phyloP scores from a whole-genome alignment of 495 filamentous ascomycete genomes.

The Staphylotrichum longicolle region DNA sequence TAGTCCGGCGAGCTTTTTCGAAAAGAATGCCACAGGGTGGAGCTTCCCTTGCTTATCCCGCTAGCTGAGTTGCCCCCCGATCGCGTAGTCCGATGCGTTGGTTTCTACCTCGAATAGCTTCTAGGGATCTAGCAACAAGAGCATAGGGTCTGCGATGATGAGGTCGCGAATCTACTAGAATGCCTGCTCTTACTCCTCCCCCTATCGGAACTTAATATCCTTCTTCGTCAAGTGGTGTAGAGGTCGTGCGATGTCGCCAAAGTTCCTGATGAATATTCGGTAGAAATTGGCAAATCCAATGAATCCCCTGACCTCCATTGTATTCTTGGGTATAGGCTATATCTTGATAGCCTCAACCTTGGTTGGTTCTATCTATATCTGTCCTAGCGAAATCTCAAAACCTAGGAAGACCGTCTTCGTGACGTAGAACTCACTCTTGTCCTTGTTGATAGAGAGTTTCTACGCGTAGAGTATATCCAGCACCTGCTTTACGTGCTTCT shows the following conservation, averaged over 20 bases:
- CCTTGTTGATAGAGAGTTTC: conserved; percentile 3
- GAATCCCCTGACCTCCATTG: background rate
- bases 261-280: conserved; percentile 12
- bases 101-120: background rate
- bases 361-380: background rate
- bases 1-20: background rate
- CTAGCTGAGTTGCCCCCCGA: background rate
- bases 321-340: background rate
- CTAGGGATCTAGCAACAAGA: background rate
- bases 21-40: background rate
- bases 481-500: background rate
- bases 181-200: background rate
- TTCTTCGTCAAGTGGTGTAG: background rate
- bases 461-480: background rate
- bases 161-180: background rate
- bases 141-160: too few relatives aligned
- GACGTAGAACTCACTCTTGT: conserved; percentile 6
- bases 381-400: background rate
- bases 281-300: conserved; percentile 9
- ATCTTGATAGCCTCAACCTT: background rate
- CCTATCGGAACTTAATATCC: background rate
- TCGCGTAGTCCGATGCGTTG: background rate
- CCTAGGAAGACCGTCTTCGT: background rate
- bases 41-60: background rate
- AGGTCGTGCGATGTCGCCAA: conserved; percentile 2